Conservation (phyloP, 768 basidiomycete genomes). For the Kwoniella dejecticola region DNA sequence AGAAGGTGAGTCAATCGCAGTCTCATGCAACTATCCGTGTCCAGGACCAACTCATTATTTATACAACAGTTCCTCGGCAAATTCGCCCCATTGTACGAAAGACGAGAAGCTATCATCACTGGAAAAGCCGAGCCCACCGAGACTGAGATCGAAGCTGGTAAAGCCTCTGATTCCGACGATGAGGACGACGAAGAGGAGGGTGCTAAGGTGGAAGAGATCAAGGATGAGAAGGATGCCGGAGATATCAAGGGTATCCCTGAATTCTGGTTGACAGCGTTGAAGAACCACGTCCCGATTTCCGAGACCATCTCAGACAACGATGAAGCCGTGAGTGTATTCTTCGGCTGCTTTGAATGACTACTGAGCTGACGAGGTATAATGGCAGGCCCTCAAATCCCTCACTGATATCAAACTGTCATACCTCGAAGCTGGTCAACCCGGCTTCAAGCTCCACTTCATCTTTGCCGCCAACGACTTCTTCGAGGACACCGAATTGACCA, state of each 20-base stretch:
- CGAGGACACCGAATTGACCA: constrained; percentile 76
- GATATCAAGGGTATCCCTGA: constrained; percentile 71
- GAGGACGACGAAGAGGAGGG: constrained; percentile 62
- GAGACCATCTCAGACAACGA: constrained; percentile 94
- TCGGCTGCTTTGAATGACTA: neutral
- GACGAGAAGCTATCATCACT: constrained; percentile 78
- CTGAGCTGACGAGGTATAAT: neutral
- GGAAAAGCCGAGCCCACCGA: constrained; percentile 71
- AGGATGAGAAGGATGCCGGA: constrained; percentile 47
- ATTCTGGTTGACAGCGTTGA: constrained; percentile 96
- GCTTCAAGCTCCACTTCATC: constrained; percentile 84
- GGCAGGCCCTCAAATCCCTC: constrained; percentile 76
- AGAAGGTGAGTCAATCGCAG: constrained; percentile 67
- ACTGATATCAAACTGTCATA: constrained; percentile 79
- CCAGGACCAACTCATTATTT: neutral
- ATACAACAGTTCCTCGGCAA: constrained; percentile 56
- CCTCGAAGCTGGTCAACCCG: constrained; percentile 63
- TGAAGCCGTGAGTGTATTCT: constrained; percentile 57
- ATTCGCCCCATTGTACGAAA: constrained; percentile 75
- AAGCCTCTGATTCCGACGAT: constrained; percentile 71
- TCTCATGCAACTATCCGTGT: no score
- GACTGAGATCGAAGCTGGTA: constrained; percentile 82
- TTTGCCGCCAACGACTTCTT: constrained; percentile 86
- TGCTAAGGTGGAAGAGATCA: constrained; percentile 52
- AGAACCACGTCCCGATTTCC: constrained; percentile 81